phyloP scores from a whole-genome alignment of 139 green algal genomes.

The Volvox reticuliferus region DNA sequence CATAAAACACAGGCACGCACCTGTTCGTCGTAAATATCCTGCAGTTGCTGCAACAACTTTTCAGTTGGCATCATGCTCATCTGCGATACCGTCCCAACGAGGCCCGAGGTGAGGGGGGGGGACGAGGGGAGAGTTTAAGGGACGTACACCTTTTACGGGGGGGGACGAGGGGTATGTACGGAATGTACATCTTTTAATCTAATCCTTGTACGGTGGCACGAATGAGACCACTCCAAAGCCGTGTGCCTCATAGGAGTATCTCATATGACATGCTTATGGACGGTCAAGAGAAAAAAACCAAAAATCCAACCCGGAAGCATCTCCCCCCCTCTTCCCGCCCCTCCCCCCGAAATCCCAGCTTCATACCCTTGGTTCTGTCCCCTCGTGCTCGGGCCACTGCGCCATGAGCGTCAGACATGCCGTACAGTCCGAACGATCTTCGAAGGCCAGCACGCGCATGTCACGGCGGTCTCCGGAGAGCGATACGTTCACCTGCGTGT shows the following conservation, averaged over 20 bases:
- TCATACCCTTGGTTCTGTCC: constrained; percentile 29
- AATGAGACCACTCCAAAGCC: no score
- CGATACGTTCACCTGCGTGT: constrained; percentile 50
- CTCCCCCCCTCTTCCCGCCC: no score
- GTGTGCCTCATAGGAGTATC: no score
- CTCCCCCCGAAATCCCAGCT: no score
- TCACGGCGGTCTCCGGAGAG: constrained; percentile 43
- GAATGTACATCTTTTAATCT: no score
- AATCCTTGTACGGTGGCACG: no score
- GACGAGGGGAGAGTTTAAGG: neutral
- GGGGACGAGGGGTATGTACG: no score
- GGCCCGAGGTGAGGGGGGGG: neutral
- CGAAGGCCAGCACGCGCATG: constrained; percentile 68
- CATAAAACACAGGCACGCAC: neutral
- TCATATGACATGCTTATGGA: no score
- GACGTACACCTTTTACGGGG: no score
- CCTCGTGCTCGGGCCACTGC: constrained; percentile 60
- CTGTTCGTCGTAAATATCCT: constrained; percentile 15
- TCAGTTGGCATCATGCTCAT: constrained; percentile 56
- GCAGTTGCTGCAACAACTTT: constrained; percentile 37
- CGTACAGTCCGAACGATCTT: constrained; percentile 66
- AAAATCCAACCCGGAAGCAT: no score
- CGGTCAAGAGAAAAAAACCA: no score
- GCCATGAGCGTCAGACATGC: constrained; percentile 57
- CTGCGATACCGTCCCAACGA: neutral